Conservation (phyloP, 2,329 filamentous ascomycete genomes). For the Camptophora hylomeconis region DNA sequence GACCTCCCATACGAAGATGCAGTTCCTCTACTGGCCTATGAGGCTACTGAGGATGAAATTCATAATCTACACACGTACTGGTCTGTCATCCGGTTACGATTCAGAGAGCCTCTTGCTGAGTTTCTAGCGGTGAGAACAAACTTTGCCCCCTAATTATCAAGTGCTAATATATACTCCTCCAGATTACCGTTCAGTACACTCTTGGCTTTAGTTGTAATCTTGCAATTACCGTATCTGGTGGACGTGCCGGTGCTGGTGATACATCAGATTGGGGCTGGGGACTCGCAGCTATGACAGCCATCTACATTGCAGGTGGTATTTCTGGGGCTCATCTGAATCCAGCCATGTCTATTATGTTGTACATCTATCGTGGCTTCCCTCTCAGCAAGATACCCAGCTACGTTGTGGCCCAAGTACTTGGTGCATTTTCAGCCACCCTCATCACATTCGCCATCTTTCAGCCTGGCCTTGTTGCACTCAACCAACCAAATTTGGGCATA, state of each 20-base stretch:
- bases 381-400: slow-evolving; percentile 38
- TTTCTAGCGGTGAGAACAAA: slow-evolving; percentile 32
- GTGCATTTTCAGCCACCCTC: slow-evolving; percentile 37
- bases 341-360: slow-evolving; percentile 31
- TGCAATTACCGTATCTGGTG: slow-evolving; percentile 25
- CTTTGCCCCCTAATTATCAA: neutral
- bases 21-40: slow-evolving; percentile 31
- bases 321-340: slow-evolving; percentile 36
- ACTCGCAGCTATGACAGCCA: slow-evolving; percentile 39
- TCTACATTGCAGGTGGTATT: slow-evolving; percentile 35
- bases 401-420: slow-evolving; percentile 39
- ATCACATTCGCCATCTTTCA: slow-evolving; percentile 31
- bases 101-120: slow-evolving; percentile 42
- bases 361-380: slow-evolving; percentile 40
- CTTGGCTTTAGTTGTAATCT: slow-evolving; percentile 40
- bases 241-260: slow-evolving; percentile 28
- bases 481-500: neutral
- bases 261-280: slow-evolving; percentile 40
- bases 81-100: slow-evolving; percentile 37
- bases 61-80: slow-evolving; percentile 37
- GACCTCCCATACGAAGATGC: slow-evolving; percentile 28
- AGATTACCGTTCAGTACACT: slow-evolving; percentile 22
- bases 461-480: slow-evolving; percentile 21
- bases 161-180: neutral
- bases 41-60: slow-evolving; percentile 33